Conservation (phyloP, 495 filamentous ascomycete species). For the Aspergillus olivimuriae region DNA sequence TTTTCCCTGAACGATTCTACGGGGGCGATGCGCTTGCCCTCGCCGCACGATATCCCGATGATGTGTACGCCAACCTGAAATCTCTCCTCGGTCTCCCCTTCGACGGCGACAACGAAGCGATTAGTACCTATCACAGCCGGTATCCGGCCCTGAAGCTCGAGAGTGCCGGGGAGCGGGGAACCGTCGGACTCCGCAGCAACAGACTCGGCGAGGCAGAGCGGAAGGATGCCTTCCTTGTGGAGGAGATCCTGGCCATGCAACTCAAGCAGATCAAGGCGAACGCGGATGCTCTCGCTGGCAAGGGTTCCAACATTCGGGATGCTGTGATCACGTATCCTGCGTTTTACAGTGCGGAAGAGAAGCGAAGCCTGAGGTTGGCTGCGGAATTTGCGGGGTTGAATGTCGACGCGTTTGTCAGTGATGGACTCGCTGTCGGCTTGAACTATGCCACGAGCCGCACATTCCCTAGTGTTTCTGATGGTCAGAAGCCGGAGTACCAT, state of each 20-base stretch:
- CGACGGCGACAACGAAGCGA: conserved; percentile 47
- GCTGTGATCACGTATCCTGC: conserved; percentile 87
- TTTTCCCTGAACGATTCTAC: conserved; percentile 84
- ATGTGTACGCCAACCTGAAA: conserved; percentile 93
- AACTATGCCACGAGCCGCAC: conserved; percentile 90
- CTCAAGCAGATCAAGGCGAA: conserved; percentile 81
- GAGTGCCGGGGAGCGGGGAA: conserved; percentile 50
- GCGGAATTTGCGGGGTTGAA: conserved; percentile 83
- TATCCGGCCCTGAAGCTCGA: conserved; percentile 58
- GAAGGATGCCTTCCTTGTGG: conserved; percentile 73
- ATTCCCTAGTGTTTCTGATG: conserved; percentile 78
- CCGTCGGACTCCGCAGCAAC: conserved; percentile 70
- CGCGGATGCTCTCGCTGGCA: conserved; percentile 79
- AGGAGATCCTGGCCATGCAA: conserved; percentile 96
- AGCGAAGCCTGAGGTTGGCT: conserved; percentile 69
- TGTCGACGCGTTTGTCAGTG: conserved; percentile 76
- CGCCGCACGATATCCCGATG: conserved; percentile 78
- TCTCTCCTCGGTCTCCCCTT: conserved; percentile 67
- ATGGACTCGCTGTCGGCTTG: conserved; percentile 86
- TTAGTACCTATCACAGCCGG: conserved; percentile 59
- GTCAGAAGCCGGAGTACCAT: conserved; percentile 84
- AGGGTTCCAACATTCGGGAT: conserved; percentile 65
- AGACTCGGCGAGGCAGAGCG: conserved; percentile 54
- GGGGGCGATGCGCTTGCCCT: conserved; percentile 87
- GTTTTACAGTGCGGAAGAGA: conserved; percentile 87